Evolutionary conservation across 805 yeast genomes (phyloP).

Genomic region (Pichia gijzeniarum): DNA sequence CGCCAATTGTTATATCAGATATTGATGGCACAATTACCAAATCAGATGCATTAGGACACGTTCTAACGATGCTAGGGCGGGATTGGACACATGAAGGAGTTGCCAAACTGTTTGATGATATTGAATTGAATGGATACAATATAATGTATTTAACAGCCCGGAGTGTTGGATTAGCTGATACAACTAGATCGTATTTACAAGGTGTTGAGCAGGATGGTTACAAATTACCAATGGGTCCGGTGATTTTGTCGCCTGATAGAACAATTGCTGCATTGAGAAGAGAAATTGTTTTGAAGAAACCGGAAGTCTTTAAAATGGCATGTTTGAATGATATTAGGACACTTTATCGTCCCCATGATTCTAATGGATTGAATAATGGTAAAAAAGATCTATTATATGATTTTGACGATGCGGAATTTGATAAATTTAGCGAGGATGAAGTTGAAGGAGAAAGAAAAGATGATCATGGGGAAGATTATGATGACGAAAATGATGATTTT

Average conservation of each 20-base stretch:
- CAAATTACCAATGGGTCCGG: conserved; percentile 83
- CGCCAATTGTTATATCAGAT: conserved; percentile 92
- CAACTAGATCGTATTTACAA: conserved; percentile 75
- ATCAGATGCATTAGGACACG: conserved; percentile 96
- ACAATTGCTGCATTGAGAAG: conserved; percentile 92
- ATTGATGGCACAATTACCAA: conserved; percentile 97
- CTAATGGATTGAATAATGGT: background rate
- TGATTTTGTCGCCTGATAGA: conserved; percentile 89
- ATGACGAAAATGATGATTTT: conserved; percentile 12
- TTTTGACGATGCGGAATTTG: background rate
- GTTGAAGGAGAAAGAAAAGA: background rate
- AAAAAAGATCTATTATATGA: background rate
- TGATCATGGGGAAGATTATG: background rate
- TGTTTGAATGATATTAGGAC: conserved; percentile 81
- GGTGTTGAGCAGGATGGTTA: conserved; percentile 74
- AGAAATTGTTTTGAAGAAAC: conserved; percentile 89
- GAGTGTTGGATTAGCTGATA: conserved; percentile 91
- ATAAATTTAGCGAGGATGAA: conserved; percentile 1
- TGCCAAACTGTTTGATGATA: conserved; percentile 85
- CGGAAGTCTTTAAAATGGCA: conserved; percentile 98
- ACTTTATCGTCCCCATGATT: conserved; percentile 38
- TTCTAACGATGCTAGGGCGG: conserved; percentile 83
- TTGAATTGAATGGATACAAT: conserved; percentile 80
- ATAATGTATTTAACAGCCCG: conserved; percentile 91
- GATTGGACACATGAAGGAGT: conserved; percentile 99